phyloP scores from a whole-genome alignment of 805 yeast species.

The Lipomyces anomalus region DNA sequence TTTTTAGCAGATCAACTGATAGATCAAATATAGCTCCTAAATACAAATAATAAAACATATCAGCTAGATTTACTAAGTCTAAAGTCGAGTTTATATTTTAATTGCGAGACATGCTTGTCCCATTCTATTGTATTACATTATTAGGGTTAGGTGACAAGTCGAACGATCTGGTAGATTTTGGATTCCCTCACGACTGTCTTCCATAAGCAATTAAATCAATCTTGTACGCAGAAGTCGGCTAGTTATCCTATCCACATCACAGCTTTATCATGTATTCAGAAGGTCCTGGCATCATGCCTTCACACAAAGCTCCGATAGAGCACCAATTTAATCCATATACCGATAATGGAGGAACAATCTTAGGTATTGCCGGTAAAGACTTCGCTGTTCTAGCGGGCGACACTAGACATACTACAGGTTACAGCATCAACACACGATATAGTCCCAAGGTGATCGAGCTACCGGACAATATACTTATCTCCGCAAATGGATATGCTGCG shows the following conservation, averaged over 20 bases:
- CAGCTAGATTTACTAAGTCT: too few relatives aligned
- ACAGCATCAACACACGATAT: conserved; percentile 85
- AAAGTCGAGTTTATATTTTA: too few relatives aligned
- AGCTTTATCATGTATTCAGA: conserved; percentile 15
- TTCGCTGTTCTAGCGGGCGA: conserved; percentile 97
- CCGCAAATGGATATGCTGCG: conserved; percentile 95
- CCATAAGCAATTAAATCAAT: too few relatives aligned
- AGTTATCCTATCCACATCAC: not conserved
- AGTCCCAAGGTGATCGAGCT: conserved; percentile 84
- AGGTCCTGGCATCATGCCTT: conserved; percentile 4
- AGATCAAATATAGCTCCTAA: too few relatives aligned
- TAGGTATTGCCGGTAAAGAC: conserved; percentile 97
- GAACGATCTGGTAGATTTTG: too few relatives aligned
- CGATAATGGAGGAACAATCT: conserved; percentile 94
- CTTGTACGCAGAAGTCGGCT: too few relatives aligned
- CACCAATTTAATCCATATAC: conserved; percentile 83
- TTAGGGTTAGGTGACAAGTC: too few relatives aligned
- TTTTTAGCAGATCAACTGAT: too few relatives aligned
- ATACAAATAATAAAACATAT: too few relatives aligned
- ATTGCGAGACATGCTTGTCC: too few relatives aligned
- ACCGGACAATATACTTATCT: conserved; percentile 80
- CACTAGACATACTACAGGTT: conserved; percentile 94
- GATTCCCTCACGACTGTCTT: too few relatives aligned
- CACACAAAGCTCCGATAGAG: conserved; percentile 57
- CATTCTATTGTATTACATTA: too few relatives aligned